These are phyloP conservation scores for Paracorniculantispora psalliotae DNA, from an alignment of 2,329 filamentous ascomycete genomes.

Conservation along the genomic window DNA sequence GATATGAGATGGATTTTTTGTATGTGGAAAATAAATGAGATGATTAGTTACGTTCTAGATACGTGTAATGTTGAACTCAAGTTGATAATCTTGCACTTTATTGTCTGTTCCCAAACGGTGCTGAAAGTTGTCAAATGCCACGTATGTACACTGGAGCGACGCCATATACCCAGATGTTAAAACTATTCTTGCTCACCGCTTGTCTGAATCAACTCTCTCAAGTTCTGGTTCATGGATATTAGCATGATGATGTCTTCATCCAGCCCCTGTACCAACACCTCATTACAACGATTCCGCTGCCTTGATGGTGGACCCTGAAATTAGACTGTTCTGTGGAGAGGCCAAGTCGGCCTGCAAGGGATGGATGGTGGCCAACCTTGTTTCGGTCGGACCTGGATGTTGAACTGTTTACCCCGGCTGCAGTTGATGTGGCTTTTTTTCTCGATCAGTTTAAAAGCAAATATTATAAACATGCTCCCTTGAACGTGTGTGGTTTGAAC, in stretches of 20 bases:
- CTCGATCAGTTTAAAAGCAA: neutral
- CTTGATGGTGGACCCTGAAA: conserved; percentile 9
- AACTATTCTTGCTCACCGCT: neutral
- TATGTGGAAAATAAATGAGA: neutral
- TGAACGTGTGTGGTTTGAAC: neutral
- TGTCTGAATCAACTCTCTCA: neutral
- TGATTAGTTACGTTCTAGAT: neutral
- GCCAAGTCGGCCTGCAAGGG: neutral
- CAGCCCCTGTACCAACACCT: neutral
- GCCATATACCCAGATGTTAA: neutral
- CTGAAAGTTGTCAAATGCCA: neutral
- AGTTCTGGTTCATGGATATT: no score
- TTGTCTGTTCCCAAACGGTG: neutral
- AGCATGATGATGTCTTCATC: neutral
- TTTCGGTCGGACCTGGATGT: neutral
- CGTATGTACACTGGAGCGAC: no score
- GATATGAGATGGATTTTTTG: neutral
- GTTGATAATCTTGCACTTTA: neutral
- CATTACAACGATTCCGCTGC: conserved; percentile 5
- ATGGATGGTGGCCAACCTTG: neutral
- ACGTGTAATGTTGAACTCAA: neutral
- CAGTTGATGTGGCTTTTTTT: neutral
- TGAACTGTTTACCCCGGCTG: neutral
- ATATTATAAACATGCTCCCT: neutral
- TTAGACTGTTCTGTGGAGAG: conserved; percentile 4